Conservation (phyloP, 2,329 filamentous ascomycete species). For the Calonectria naviculata region DNA sequence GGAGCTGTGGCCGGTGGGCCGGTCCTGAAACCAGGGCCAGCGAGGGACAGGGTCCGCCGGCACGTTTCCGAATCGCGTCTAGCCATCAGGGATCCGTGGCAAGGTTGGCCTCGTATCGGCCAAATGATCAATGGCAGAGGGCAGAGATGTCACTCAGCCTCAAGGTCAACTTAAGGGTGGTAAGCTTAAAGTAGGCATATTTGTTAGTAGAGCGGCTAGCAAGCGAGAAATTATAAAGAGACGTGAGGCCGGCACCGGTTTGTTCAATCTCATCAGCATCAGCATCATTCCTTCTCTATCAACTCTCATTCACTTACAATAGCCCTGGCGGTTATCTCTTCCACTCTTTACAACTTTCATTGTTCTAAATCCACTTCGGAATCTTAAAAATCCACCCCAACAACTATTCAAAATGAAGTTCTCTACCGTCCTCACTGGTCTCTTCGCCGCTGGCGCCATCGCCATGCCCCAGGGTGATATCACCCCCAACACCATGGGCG, state of each 20-base stretch:
- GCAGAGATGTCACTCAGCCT: background rate
- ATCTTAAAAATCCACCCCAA: background rate
- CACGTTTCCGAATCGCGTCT: background rate
- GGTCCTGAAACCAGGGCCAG: conserved; percentile 5
- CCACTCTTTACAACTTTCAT: background rate
- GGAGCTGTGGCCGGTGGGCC: background rate
- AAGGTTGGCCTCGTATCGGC: conserved; percentile 4
- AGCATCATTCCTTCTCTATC: conserved; percentile 17
- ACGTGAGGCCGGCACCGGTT: background rate
- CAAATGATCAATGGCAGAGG: background rate
- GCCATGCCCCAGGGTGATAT: conserved; percentile 36
- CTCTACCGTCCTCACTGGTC: conserved; percentile 34
- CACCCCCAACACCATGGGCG: conserved; percentile 40
- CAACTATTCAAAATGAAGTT: conserved; percentile 38
- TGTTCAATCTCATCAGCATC: conserved; percentile 1
- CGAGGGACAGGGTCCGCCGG: background rate
- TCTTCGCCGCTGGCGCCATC: conserved; percentile 33
- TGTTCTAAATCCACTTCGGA: background rate
- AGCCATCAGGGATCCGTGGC: background rate
- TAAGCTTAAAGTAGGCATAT: background rate
- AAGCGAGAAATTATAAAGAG: background rate
- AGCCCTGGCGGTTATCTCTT: conserved; percentile 38
- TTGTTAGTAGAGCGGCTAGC: background rate
- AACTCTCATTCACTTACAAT: conserved; percentile 21
- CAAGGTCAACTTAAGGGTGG: background rate